Conservation (phyloP, 345 rosid species). For the Hibiscus tridactylites region DNA sequence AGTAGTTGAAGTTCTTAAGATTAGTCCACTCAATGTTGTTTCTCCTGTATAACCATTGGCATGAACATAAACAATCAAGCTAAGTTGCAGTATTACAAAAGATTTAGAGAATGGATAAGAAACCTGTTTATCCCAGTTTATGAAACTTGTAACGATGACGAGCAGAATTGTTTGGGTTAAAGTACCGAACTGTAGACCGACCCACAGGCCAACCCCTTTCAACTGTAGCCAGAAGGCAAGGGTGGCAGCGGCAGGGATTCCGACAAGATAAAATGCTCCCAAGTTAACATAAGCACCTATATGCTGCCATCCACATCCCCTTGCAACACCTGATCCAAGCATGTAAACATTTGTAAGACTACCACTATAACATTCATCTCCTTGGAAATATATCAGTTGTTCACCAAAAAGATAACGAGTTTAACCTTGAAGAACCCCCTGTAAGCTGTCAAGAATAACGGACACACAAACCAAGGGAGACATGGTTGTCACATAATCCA, state of each 20-base stretch:
- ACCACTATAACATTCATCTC: too few relatives aligned
- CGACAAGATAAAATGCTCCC: conserved; percentile 26
- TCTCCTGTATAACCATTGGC: too few relatives aligned
- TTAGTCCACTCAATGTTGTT: too few relatives aligned
- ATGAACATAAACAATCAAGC: too few relatives aligned
- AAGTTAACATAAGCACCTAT: conserved; percentile 33
- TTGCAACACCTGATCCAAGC: conserved; percentile 20
- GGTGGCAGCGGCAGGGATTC: conserved; percentile 24
- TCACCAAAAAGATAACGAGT: too few relatives aligned
- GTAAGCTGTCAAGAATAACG: conserved; percentile 30
- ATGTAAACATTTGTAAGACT: too few relatives aligned
- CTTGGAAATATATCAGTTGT: too few relatives aligned
- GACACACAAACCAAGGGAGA: conserved; percentile 35
- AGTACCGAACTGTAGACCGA: conserved; percentile 17
- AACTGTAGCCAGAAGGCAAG: conserved; percentile 10
- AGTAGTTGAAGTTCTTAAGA: too few relatives aligned
- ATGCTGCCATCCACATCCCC: neutral
- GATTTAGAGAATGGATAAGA: too few relatives aligned
- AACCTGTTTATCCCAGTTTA: conserved; percentile 26
- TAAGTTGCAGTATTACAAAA: too few relatives aligned
- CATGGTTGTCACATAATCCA: conserved; percentile 36
- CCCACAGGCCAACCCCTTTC: conserved; percentile 14
- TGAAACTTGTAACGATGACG: conserved; percentile 11
- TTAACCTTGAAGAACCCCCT: conserved; percentile 24
- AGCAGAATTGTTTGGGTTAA: conserved; percentile 21